These are phyloP conservation scores for Ploettnerulaceae sp. DNA, from an alignment of 2,329 filamentous ascomycete species.

Conservation along the genomic window DNA sequence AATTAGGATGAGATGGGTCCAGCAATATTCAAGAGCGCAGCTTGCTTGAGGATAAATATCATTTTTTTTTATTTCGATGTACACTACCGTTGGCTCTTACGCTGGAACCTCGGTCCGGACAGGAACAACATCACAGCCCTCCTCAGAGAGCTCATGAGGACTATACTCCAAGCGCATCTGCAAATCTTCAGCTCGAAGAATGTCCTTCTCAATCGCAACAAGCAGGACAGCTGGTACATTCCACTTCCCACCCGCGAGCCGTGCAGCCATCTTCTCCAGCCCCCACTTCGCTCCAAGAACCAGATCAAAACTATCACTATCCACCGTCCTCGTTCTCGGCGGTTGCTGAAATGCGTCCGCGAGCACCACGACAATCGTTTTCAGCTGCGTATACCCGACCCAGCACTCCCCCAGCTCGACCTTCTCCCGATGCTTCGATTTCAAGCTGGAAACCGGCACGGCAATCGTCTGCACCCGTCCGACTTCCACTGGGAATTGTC, in stretches of 20 bases:
- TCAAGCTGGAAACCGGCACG: background rate
- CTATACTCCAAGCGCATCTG: conserved; percentile 1
- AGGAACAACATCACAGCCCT: background rate
- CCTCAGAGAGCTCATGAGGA: background rate
- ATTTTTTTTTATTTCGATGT: too few relatives aligned
- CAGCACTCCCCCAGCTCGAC: background rate
- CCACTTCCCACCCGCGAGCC: background rate
- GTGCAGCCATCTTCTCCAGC: background rate
- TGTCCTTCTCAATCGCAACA: background rate
- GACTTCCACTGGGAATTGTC: conserved; percentile 1
- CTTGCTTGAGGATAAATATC: too few relatives aligned
- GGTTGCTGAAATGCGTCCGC: background rate
- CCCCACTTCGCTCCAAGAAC: background rate
- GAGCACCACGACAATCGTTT: background rate
- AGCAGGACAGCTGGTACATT: background rate
- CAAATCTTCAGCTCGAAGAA: background rate
- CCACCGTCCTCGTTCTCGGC: background rate
- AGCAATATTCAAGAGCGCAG: too few relatives aligned
- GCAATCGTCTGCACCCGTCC: background rate
- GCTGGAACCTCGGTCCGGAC: too few relatives aligned
- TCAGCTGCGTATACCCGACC: background rate
- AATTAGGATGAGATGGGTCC: too few relatives aligned
- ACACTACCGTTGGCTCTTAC: too few relatives aligned
- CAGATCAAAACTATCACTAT: background rate
- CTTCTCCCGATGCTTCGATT: conserved; percentile 1